These are phyloP conservation scores for Curvularia verruculosa DNA, from an alignment of 2,329 filamentous ascomycete species.

Conservation along the genomic window DNA sequence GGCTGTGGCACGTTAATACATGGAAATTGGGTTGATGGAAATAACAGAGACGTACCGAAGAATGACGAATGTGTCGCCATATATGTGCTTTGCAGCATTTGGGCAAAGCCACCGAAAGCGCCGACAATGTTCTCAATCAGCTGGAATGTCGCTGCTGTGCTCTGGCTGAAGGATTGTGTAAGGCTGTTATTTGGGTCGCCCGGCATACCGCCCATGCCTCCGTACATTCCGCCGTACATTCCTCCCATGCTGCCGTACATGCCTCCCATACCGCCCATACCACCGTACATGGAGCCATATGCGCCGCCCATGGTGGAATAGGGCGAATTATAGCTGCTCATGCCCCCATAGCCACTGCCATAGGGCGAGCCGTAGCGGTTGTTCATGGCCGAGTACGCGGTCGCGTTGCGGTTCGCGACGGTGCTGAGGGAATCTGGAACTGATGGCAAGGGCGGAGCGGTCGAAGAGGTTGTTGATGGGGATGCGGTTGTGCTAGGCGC, in stretches of 20 bases:
- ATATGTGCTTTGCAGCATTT: slow-evolving; percentile 99
- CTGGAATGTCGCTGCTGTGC: slow-evolving; percentile 95
- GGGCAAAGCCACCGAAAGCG: slow-evolving; percentile 95
- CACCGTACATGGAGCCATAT: slow-evolving; percentile 50
- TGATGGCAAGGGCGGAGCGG: slow-evolving; percentile 75
- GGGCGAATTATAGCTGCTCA: slow-evolving; percentile 61
- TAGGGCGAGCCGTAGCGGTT: slow-evolving; percentile 60
- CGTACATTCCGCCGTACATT: slow-evolving; percentile 53
- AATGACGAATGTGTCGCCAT: slow-evolving; percentile 99
- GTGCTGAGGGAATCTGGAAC: slow-evolving; percentile 78
- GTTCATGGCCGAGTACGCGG: slow-evolving; percentile 74
- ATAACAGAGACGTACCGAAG: slow-evolving; percentile 71
- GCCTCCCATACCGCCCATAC: slow-evolving; percentile 49
- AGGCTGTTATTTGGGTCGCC: slow-evolving; percentile 83
- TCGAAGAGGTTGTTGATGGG: slow-evolving; percentile 43
- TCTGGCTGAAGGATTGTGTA: slow-evolving; percentile 93
- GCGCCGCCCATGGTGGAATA: slow-evolving; percentile 60
- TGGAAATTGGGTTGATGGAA: neutral
- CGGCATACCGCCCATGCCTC: slow-evolving; percentile 55
- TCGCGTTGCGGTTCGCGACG: slow-evolving; percentile 85
- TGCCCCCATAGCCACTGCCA: slow-evolving; percentile 55
- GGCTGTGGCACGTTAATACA: slow-evolving; percentile 55
- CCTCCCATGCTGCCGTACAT: slow-evolving; percentile 45
- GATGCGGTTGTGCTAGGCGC: slow-evolving; percentile 48
- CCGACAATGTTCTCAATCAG: slow-evolving; percentile 97